These are phyloP conservation scores for Candida boidinii DNA, from an alignment of 805 yeast species.

Conservation along the genomic window DNA sequence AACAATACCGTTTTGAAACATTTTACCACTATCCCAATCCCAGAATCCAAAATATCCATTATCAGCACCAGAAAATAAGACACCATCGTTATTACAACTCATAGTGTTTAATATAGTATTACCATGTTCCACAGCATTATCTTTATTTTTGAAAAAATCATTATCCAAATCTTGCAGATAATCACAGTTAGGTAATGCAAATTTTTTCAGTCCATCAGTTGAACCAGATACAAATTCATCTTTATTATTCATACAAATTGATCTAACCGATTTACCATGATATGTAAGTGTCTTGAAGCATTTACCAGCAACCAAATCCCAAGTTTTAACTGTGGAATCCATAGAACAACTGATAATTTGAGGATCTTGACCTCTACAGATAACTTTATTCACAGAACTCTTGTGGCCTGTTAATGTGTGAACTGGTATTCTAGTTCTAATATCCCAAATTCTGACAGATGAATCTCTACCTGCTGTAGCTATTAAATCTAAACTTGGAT, in stretches of 20 bases:
- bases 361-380: slow-evolving; percentile 67
- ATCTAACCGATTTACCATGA: slow-evolving; percentile 76
- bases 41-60: slow-evolving; percentile 70
- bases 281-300: slow-evolving; percentile 69
- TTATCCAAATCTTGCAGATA: slow-evolving; percentile 48
- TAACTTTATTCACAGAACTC: slow-evolving; percentile 62
- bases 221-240: slow-evolving; percentile 75
- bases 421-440: slow-evolving; percentile 67
- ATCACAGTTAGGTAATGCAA: slow-evolving; percentile 74
- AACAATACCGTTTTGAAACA: slow-evolving; percentile 46
- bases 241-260: slow-evolving; percentile 56
- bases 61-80: slow-evolving; percentile 76
- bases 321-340: slow-evolving; percentile 79
- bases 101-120: slow-evolving; percentile 58
- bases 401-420: slow-evolving; percentile 79
- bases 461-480: slow-evolving; percentile 89
- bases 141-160: slow-evolving; percentile 31
- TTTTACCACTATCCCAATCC: slow-evolving; percentile 67
- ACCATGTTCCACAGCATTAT: slow-evolving; percentile 21
- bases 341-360: slow-evolving; percentile 77
- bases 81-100: slow-evolving; percentile 49
- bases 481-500: slow-evolving; percentile 77
- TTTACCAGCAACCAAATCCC: slow-evolving; percentile 83
- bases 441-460: slow-evolving; percentile 88
- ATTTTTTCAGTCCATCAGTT: slow-evolving; percentile 73